Evolutionary conservation across 164 flowering plant species (phyloP).

Genomic region (Magnolia officinalis): DNA sequence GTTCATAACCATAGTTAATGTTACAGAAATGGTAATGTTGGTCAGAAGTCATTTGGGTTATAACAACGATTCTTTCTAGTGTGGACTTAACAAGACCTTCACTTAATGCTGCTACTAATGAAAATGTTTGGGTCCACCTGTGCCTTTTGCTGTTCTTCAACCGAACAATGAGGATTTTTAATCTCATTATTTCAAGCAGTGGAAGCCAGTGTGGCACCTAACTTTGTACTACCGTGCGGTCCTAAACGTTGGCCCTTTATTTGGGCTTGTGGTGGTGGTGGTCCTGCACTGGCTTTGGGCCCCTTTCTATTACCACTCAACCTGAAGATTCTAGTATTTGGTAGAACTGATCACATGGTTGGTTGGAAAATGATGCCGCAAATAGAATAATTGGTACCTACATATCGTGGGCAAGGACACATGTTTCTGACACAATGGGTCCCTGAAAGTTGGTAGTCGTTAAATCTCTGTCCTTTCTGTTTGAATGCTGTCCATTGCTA

Average conservation of each 20-base stretch:
- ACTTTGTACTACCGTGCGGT: neutral
- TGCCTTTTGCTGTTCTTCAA: neutral
- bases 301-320: neutral
- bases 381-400: neutral
- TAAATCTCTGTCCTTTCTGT: neutral
- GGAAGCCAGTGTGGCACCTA: neutral
- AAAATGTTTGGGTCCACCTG: neutral
- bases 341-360: neutral
- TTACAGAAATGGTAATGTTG: too few relatives aligned
- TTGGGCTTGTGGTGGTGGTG: neutral
- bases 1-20: too few relatives aligned
- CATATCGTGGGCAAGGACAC: neutral
- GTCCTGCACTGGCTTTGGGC: neutral
- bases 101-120: neutral
- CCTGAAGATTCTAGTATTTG: neutral
- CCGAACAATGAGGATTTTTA: neutral
- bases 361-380: neutral
- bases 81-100: too few relatives aligned
- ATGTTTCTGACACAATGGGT: neutral
- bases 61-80: too few relatives aligned
- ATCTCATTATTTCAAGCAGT: neutral
- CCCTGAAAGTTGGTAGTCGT: neutral
- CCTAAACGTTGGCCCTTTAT: neutral
- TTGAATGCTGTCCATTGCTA: too few relatives aligned
- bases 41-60: too few relatives aligned